Conservation (phyloP, 176 grass and related monocot genomes). For the maize (Zea mays) region DNA sequence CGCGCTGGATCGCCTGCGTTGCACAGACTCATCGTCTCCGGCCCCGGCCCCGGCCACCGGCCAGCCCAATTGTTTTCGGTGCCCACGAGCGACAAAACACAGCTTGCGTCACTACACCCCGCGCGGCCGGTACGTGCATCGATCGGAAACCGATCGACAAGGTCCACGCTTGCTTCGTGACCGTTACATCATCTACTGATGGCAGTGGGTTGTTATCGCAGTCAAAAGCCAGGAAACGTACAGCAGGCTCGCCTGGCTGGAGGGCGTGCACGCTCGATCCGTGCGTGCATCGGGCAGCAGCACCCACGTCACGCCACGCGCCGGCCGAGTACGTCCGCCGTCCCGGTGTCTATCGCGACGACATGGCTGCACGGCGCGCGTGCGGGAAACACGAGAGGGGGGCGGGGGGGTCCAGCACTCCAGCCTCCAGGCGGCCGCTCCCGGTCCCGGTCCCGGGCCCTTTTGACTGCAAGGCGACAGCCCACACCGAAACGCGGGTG, state of each 20-base stretch:
- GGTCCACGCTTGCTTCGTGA: background rate
- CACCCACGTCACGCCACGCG: no score
- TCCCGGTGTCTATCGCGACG: background rate
- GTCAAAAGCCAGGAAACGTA: constrained; percentile 3
- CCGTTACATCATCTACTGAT: background rate
- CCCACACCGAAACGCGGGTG: constrained; percentile 6
- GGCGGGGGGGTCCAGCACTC: no score
- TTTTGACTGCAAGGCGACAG: constrained; percentile 33
- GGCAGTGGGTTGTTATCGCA: background rate
- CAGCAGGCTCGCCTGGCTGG: background rate
- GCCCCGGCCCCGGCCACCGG: background rate
- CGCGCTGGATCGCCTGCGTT: background rate
- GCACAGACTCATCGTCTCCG: no score
- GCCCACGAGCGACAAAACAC: no score
- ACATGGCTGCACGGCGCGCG: background rate
- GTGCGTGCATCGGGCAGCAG: no score
- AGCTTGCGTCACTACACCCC: no score
- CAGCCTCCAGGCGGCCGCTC: background rate
- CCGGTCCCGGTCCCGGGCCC: no score
- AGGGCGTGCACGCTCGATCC: background rate
- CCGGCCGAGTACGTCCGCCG: background rate
- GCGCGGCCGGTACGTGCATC: no score
- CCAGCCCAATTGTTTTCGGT: constrained; percentile 39
- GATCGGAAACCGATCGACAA: background rate
- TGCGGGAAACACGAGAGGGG: background rate